These are phyloP conservation scores for Lyophyllum semitale DNA, from an alignment of 768 basidiomycete species.

Conservation along the genomic window DNA sequence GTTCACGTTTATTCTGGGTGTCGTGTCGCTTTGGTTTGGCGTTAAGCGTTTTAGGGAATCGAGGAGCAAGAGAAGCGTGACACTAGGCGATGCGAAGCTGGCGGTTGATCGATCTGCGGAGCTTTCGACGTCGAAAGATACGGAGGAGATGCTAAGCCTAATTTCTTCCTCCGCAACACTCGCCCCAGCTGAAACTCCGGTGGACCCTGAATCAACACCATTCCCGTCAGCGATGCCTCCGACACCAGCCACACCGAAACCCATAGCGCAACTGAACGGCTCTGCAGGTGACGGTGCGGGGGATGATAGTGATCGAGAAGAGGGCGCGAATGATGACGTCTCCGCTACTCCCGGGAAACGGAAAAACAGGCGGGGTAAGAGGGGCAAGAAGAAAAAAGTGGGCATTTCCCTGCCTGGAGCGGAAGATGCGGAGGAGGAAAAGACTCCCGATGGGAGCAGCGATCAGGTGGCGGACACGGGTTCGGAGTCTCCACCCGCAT, in stretches of 20 bases:
- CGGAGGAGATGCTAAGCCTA: conserved; percentile 1
- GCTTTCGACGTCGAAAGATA: background rate
- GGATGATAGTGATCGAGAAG: conserved; percentile 65
- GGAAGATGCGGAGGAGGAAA: conserved; percentile 31
- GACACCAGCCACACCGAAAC: background rate
- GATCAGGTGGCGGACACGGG: conserved; percentile 4
- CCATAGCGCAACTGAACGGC: conserved; percentile 1
- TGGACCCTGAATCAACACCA: background rate
- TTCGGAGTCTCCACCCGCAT: conserved; percentile 13
- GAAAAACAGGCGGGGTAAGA: conserved; percentile 49
- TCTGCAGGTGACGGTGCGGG: conserved; percentile 33
- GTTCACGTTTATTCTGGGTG: conserved; percentile 25
- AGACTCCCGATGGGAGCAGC: conserved; percentile 24
- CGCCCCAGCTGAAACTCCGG: conserved; percentile 1
- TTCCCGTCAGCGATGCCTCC: background rate
- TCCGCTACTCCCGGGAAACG: conserved; percentile 48
- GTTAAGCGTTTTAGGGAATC: conserved; percentile 20
- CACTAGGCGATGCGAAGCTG: conserved; percentile 2
- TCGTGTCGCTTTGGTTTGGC: conserved; percentile 34
- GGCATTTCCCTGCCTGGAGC: conserved; percentile 39
- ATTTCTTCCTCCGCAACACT: conserved; percentile 1
- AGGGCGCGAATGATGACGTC: conserved; percentile 26
- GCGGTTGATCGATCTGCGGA: background rate
- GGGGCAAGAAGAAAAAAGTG: conserved; percentile 55
- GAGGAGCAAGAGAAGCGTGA: conserved; percentile 1